Evolutionary conservation across 495 filamentous ascomycete species (phyloP).

Genomic region (Oleoguttula mirabilis): DNA sequence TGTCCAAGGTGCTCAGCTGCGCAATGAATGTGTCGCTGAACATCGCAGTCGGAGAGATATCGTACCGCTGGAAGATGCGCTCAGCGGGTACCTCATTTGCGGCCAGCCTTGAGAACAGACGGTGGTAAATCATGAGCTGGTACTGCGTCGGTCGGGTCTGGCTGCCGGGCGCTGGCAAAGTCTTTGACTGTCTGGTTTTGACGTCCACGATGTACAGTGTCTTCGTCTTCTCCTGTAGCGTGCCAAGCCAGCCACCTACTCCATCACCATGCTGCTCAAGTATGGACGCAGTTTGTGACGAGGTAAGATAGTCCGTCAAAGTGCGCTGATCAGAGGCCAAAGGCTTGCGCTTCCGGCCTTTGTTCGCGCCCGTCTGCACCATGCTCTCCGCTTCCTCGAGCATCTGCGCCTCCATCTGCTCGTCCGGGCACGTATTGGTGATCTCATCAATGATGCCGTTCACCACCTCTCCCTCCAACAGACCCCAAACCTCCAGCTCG

Average conservation of each 20-base stretch:
- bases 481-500: slow-evolving; percentile 88
- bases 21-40: slow-evolving; percentile 75
- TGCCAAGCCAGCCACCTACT: slow-evolving; percentile 10
- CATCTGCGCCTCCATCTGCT: slow-evolving; percentile 44
- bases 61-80: slow-evolving; percentile 55
- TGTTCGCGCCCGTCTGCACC: neutral
- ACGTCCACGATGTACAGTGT: slow-evolving; percentile 65
- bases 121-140: slow-evolving; percentile 85
- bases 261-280: slow-evolving; percentile 3
- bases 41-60: slow-evolving; percentile 44
- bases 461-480: slow-evolving; percentile 68
- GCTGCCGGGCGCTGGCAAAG: slow-evolving; percentile 46
- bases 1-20: slow-evolving; percentile 59
- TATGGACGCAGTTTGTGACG: neutral
- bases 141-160: slow-evolving; percentile 67
- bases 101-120: slow-evolving; percentile 66
- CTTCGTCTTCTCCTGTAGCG: slow-evolving; percentile 9
- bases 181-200: slow-evolving; percentile 61
- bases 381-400: neutral
- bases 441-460: slow-evolving; percentile 86
- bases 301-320: slow-evolving; percentile 15
- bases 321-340: slow-evolving; percentile 39
- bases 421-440: slow-evolving; percentile 63
- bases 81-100: slow-evolving; percentile 56
- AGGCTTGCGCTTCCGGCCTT: slow-evolving; percentile 12